These are phyloP conservation scores for Cystofilobasidium capitatum DNA, from an alignment of 768 basidiomycete species.

Conservation along the genomic window DNA sequence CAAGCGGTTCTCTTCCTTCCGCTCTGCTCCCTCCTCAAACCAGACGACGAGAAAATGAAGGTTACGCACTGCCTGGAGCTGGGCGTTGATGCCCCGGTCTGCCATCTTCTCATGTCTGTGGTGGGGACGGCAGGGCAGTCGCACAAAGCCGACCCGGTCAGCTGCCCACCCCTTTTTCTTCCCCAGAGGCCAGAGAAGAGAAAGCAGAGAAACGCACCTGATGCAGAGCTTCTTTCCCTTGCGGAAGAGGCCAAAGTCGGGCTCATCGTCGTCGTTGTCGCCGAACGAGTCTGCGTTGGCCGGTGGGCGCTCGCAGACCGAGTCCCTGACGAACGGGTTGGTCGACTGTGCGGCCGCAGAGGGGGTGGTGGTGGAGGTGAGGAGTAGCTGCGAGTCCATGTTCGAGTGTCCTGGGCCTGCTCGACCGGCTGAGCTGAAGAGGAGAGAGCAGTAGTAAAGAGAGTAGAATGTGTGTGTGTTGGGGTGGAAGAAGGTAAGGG, in stretches of 20 bases:
- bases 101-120: conserved; percentile 82
- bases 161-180: neutral
- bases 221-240: conserved; percentile 25
- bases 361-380: neutral
- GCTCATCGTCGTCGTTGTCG: conserved; percentile 9
- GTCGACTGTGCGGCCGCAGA: neutral
- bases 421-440: neutral
- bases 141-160: neutral
- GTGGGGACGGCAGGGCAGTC: neutral
- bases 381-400: too few species aligned
- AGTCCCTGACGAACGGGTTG: conserved; percentile 17
- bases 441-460: too few species aligned
- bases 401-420: neutral
- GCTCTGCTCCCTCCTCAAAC: neutral
- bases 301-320: conserved; percentile 26
- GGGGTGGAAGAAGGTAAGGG: too few species aligned
- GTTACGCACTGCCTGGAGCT: conserved; percentile 68
- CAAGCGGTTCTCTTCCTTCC: too few species aligned
- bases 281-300: conserved; percentile 8
- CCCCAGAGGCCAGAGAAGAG: neutral
- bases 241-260: conserved; percentile 23
- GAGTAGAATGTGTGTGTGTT: too few species aligned
- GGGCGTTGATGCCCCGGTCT: conserved; percentile 83
- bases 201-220: conserved; percentile 10
- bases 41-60: conserved; percentile 3